phyloP scores from a whole-genome alignment of 139 green algal genomes.

The Chlamydomonas sp. region DNA sequence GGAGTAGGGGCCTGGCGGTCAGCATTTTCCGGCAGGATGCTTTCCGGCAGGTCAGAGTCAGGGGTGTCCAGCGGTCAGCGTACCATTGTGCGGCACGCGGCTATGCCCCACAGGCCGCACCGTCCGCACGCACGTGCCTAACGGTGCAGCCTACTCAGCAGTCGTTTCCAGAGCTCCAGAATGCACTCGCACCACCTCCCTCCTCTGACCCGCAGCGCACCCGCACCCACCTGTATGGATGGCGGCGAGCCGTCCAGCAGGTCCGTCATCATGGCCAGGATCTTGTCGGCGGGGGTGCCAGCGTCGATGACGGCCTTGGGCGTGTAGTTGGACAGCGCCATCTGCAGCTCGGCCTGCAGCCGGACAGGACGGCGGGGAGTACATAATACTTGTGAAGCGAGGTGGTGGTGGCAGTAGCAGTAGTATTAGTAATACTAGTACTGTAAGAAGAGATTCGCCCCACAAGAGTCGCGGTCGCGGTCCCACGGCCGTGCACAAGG shows the following conservation, averaged over 20 bases:
- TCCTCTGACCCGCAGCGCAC: background rate
- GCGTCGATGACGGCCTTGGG: conserved; percentile 61
- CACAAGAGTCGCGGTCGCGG: too few relatives aligned
- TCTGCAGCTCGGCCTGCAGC: conserved; percentile 56
- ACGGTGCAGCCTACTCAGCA: background rate
- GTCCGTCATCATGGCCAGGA: conserved; percentile 68
- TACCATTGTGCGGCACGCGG: background rate
- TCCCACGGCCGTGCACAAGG: too few relatives aligned
- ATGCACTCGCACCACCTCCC: too few relatives aligned
- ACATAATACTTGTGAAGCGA: background rate
- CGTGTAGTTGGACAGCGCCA: conserved; percentile 62
- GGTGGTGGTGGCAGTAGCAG: background rate
- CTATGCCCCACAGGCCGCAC: background rate
- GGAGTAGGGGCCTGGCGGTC: background rate
- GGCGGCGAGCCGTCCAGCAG: conserved; percentile 56
- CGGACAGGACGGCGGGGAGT: background rate
- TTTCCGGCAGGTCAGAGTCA: too few relatives aligned
- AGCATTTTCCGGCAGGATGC: background rate
- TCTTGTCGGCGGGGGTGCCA: conserved; percentile 69
- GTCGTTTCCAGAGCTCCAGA: too few relatives aligned
- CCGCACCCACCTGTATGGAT: conserved; percentile 14
- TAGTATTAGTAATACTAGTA: too few relatives aligned
- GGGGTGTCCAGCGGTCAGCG: background rate
- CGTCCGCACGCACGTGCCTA: background rate
- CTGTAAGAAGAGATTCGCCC: too few relatives aligned